Conservation (phyloP, 768 basidiomycete genomes). For the Rhizopogon vinicolor region DNA sequence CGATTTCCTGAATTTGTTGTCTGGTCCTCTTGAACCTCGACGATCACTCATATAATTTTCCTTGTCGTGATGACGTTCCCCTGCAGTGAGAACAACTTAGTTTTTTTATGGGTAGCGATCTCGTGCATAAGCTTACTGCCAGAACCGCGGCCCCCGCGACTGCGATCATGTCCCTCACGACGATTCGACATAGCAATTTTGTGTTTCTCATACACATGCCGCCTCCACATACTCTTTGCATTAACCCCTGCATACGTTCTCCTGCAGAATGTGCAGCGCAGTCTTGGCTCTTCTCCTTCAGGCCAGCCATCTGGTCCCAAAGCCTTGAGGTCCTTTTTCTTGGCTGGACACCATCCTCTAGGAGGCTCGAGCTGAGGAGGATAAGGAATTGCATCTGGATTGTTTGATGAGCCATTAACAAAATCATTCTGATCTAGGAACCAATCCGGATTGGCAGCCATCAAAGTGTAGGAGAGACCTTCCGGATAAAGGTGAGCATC, state of each 20-base stretch:
- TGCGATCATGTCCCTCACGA: slow-evolving; percentile 63
- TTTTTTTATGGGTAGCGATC: slow-evolving; percentile 8
- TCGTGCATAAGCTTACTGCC: slow-evolving; percentile 47
- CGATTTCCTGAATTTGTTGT: slow-evolving; percentile 11
- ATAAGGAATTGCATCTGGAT: slow-evolving; percentile 58
- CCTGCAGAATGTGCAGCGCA: slow-evolving; percentile 82
- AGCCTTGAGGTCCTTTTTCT: slow-evolving; percentile 73
- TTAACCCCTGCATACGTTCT: slow-evolving; percentile 83
- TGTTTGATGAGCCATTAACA: slow-evolving; percentile 36
- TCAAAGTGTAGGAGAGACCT: slow-evolving; percentile 63
- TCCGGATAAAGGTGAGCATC: slow-evolving; percentile 55
- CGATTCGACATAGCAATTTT: slow-evolving; percentile 88
- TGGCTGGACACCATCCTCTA: slow-evolving; percentile 83
- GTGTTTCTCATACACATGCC: slow-evolving; percentile 87
- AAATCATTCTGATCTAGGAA: slow-evolving; percentile 72
- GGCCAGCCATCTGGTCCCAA: slow-evolving; percentile 69
- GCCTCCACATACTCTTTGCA: slow-evolving; percentile 88
- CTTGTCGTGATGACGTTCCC: slow-evolving; percentile 42
- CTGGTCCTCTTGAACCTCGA: slow-evolving; percentile 20
- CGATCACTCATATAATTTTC: slow-evolving; percentile 27
- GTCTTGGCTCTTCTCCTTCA: slow-evolving; percentile 73
- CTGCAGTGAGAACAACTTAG: slow-evolving; percentile 30
- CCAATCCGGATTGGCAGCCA: slow-evolving; percentile 79
- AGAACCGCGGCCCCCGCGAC: slow-evolving; percentile 53
- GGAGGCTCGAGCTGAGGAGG: slow-evolving; percentile 78